Evolutionary conservation across 306 rosid genomes (phyloP), one percentile per base, ranked within the genome.

Genomic region (Oxytropis ochrocephala): DNA sequence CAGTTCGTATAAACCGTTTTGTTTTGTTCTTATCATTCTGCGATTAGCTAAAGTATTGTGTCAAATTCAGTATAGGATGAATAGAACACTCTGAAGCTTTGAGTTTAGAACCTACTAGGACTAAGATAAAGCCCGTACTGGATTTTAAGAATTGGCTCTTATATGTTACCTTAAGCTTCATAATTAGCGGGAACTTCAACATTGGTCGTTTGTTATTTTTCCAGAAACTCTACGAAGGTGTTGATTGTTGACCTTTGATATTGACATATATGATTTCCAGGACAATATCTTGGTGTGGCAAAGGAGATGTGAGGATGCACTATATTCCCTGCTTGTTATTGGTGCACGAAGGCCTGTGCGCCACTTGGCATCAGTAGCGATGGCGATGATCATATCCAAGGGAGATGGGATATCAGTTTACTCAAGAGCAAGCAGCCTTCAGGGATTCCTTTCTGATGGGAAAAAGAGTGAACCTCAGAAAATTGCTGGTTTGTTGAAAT

Each of bases 341-440:
- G 98, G 98, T 65, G 98, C 95, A n/a, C 88, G 91, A 55, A 83
- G 96, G 61, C 98, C 98, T 11, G 95, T 94, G 62, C 94, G 98
- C 59, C 97, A 94, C 83, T 77, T 94, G 85, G 96, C 97, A 19
- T 94, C 98, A 4, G 86, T 88, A 11, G 96, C 96, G 27, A 94
- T 88, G 98, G 89, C 90, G 5, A 88, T 69, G 77, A 85, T 90
- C 78, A 94, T 94, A 79, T 82, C 82, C 5, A 88, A 90, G 85
- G 98, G 98, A 76, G 98, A 94, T 66, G 56, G 73, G 47, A 94
- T 94, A 79, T 94, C 98, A 0, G 84, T 94, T 61, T 94, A 94
- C 83, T 90, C 97, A 5, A 84, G 98, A 81, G 97, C 82, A 12
- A 94, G 98, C 85, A 81, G 90, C 74, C 96, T 94, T 70, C 98